Conservation (phyloP, 306 rosid genomes). For the Pterocarpus santalinus region DNA sequence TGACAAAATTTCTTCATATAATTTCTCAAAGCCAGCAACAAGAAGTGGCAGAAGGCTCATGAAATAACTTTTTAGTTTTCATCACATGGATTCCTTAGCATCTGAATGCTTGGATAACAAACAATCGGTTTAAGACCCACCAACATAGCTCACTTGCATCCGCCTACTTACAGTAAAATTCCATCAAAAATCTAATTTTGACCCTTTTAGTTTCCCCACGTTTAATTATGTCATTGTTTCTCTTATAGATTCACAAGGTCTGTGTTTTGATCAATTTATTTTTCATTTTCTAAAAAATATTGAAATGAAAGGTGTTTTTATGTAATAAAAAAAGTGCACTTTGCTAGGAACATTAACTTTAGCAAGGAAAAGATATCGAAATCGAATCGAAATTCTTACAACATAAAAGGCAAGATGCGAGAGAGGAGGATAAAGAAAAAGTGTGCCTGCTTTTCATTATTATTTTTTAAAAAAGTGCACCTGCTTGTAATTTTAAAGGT, state of each 20-base stretch:
- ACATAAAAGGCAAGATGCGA: background rate
- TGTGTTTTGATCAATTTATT: too few species aligned
- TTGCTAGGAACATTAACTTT: background rate
- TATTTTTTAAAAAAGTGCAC: background rate
- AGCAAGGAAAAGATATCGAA: background rate
- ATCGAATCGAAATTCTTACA: background rate
- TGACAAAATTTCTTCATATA: background rate
- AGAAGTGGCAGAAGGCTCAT: background rate
- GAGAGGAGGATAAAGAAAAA: background rate
- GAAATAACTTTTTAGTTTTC: too few species aligned
- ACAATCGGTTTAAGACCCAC: background rate
- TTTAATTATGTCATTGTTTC: too few species aligned
- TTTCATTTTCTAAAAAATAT: too few species aligned
- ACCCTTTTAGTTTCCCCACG: background rate
- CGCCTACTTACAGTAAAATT: too few species aligned
- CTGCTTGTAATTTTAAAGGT: background rate
- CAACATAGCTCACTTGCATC: too few species aligned
- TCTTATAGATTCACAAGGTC: too few species aligned
- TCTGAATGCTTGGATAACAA: background rate
- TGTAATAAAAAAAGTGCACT: background rate
- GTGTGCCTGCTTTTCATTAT: background rate
- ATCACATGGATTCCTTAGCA: background rate
- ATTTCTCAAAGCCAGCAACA: background rate
- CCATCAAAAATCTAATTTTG: background rate
- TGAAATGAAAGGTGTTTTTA: too few species aligned